Evolutionary conservation across 345 rosid species (phyloP), one percentile per base, ranked within the genome.

Genomic region (Linum tenue): DNA sequence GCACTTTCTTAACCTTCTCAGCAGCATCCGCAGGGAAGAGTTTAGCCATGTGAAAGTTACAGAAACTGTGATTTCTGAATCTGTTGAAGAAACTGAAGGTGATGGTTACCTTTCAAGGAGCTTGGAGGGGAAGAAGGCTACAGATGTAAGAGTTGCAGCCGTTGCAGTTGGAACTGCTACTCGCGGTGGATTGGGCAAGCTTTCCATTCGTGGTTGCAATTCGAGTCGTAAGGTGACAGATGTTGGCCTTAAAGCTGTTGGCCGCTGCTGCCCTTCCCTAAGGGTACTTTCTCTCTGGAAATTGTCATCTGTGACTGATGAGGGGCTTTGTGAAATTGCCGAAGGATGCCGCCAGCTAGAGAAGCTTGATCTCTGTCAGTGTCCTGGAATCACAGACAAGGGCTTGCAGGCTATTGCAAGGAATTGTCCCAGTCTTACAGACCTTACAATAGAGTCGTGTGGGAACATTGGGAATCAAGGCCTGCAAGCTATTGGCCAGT

Each of bases 101-200:
- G 80, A 70, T 71, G 99, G 97, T 57, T 81, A 71, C 56, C 88
- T 88, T 17, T 79, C 95, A 43, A 84, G 99, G 77, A 82, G 75
- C 69, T 77, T 94, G 79, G 95, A 87, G 75, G 99, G 95, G 65
- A 85, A 84, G 79, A 94, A 86, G 72, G 96, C 96, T 4, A 91
- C 92, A 0, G 99, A 94, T 77, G 67, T 85, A 50, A 84, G 91
- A 73, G 86, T 94, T 65, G 91, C 99, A 64, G 83, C 99, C 0
- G 82, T 94, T 11, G 84, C 92, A 48, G 95, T 94, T 43, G 97
- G 99, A 64, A 85, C 96, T 59, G 87, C 95, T 59, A 69, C 75
- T 17, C 87, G 84, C 56, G 99, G 99, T 16, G 97, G 99, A 12
- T 67, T 94, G 53, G 95, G 88, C 7, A 91, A 94, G 66, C 87